phyloP scores from a whole-genome alignment of 345 rosid genomes.

The Barbarea vulgaris region DNA sequence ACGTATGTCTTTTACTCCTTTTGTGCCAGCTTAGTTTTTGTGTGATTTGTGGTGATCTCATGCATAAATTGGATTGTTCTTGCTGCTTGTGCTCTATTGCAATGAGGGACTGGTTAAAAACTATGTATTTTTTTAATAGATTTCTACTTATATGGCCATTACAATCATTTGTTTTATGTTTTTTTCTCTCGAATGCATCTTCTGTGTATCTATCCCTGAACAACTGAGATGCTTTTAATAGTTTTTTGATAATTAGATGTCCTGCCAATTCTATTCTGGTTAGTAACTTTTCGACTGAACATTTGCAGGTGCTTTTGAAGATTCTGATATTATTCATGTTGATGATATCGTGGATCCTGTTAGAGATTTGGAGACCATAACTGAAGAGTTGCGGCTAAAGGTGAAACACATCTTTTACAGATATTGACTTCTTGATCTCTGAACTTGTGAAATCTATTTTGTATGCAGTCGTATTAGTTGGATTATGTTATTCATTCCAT shows the following conservation, averaged over 20 bases:
- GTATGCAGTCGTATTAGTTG: not conserved
- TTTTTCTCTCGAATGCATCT: not conserved
- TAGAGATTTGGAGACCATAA: slow-evolving; percentile 85
- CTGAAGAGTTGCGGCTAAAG: slow-evolving; percentile 84
- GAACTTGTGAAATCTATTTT: not conserved
- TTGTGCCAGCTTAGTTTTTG: not conserved
- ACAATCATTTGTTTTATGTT: not conserved
- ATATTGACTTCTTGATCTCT: slow-evolving; percentile 14
- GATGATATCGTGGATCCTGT: slow-evolving; percentile 96
- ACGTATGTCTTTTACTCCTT: slow-evolving; percentile 51
- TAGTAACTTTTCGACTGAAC: slow-evolving; percentile 10
- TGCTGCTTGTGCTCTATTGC: not conserved
- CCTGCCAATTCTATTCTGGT: not conserved
- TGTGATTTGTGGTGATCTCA: not conserved
- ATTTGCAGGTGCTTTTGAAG: slow-evolving; percentile 88
- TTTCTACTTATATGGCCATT: not conserved
- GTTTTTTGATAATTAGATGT: not conserved
- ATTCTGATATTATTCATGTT: slow-evolving; percentile 92
- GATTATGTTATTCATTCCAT: not conserved
- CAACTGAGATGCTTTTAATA: not conserved
- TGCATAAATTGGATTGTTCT: not conserved
- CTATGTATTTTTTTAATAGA: not conserved
- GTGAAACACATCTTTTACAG: slow-evolving; percentile 40
- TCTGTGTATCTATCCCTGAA: slow-evolving; percentile 2
- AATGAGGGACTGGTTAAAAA: not conserved